Conservation (phyloP, 495 filamentous ascomycete species). For the Ramalina intermedia region DNA sequence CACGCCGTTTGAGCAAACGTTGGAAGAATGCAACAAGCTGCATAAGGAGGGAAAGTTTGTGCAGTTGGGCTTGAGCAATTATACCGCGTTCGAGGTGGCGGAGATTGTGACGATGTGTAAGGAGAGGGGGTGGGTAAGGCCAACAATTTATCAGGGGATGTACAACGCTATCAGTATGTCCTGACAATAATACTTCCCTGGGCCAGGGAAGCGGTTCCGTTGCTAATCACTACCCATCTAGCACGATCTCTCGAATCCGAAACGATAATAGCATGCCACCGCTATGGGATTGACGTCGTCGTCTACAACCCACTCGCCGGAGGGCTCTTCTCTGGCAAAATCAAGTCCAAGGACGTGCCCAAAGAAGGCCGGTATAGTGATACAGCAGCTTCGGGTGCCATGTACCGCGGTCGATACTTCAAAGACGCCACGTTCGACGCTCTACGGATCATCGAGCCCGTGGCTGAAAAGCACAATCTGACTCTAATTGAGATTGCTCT, state of each 20-base stretch:
- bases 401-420: constrained; percentile 74
- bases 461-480: constrained; percentile 57
- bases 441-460: constrained; percentile 56
- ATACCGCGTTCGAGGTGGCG: constrained; percentile 79
- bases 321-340: constrained; percentile 74
- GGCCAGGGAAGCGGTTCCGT: no score
- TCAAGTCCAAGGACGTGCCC: constrained; percentile 56
- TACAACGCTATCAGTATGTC: constrained; percentile 50
- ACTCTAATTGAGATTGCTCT: constrained; percentile 69
- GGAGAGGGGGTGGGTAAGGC: constrained; percentile 58
- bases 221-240: constrained; percentile 5
- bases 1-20: constrained; percentile 65
- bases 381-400: constrained; percentile 31
- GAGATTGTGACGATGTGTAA: constrained; percentile 76
- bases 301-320: constrained; percentile 86
- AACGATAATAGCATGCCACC: constrained; percentile 62
- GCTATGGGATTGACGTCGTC: constrained; percentile 76
- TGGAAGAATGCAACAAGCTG: constrained; percentile 60
- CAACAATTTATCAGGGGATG: constrained; percentile 53
- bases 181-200: no score
- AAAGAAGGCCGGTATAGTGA: constrained; percentile 56
- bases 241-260: constrained; percentile 68
- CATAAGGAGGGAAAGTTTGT: constrained; percentile 85
- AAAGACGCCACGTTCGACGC: constrained; percentile 65
- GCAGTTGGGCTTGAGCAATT: constrained; percentile 69